These are phyloP conservation scores for Pichia sp. DNA, from an alignment of 1,139 yeast genomes.

Conservation along the genomic window DNA sequence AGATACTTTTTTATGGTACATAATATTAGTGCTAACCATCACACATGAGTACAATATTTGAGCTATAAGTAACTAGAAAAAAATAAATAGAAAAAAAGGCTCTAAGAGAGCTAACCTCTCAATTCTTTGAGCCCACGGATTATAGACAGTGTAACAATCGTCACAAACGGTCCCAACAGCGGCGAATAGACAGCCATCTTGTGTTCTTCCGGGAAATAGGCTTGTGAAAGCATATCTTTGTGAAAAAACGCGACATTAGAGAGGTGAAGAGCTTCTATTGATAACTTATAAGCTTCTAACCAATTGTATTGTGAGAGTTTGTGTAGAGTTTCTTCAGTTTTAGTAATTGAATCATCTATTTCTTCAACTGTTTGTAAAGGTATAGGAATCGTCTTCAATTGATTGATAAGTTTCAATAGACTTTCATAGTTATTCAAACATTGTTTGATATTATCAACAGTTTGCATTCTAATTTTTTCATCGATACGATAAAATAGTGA, in stretches of 20 bases:
- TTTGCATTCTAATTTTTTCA: constrained; percentile 51
- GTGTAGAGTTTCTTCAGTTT: constrained; percentile 18
- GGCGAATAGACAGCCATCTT: constrained; percentile 91
- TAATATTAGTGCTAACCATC: too few species aligned
- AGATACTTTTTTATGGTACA: too few species aligned
- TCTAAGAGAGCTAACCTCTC: neutral
- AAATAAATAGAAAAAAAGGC: too few species aligned
- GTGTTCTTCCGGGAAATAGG: constrained; percentile 91
- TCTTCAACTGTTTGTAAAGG: constrained; percentile 55
- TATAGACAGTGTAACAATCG: constrained; percentile 59
- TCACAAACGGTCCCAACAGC: constrained; percentile 71
- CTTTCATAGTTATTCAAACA: constrained; percentile 59
- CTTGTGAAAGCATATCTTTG: constrained; percentile 90
- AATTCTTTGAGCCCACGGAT: constrained; percentile 36
- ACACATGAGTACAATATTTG: too few species aligned
- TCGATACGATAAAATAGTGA: constrained; percentile 61
- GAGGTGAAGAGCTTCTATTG: constrained; percentile 47
- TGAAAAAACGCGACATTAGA: constrained; percentile 85
- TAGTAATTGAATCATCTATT: constrained; percentile 35
- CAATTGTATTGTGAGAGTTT: constrained; percentile 24
- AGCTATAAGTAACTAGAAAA: too few species aligned
- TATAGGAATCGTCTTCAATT: constrained; percentile 72
- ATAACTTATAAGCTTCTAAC: constrained; percentile 40
- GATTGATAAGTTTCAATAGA: constrained; percentile 56
- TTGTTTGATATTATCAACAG: constrained; percentile 44